These are phyloP conservation scores for Limnomonas spitsbergensis DNA, from an alignment of 139 green algal species.

Conservation along the genomic window DNA sequence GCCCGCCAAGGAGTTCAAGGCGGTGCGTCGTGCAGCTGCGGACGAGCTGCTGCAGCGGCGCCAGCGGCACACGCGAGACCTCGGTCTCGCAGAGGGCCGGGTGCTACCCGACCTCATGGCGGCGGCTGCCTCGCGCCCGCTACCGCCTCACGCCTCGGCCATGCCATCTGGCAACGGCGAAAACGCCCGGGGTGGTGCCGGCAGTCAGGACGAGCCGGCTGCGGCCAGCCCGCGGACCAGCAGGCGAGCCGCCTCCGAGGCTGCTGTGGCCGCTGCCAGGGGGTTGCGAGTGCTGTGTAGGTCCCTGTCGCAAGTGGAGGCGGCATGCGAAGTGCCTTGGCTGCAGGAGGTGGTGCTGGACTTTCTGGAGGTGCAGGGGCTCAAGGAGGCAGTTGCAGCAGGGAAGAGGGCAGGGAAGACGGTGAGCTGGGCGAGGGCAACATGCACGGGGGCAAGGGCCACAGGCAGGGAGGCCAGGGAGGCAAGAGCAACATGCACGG, in stretches of 20 bases:
- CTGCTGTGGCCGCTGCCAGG: not conserved
- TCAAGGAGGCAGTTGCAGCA: constrained; percentile 58
- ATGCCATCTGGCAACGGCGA: not conserved
- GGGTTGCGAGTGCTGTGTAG: constrained; percentile 71
- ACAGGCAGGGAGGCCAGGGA: no score
- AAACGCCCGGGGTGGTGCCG: no score
- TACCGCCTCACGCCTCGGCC: not conserved
- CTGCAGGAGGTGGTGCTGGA: constrained; percentile 78
- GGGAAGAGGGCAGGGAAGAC: not conserved
- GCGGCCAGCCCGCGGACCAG: no score
- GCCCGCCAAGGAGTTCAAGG: constrained; percentile 57
- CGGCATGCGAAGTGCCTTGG: constrained; percentile 60
- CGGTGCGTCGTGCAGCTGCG: constrained; percentile 57
- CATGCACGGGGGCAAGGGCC: no score
- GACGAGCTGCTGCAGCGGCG: constrained; percentile 43
- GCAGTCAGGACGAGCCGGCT: no score
- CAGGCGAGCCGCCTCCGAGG: not conserved
- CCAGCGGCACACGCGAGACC: constrained; percentile 1
- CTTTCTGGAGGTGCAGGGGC: constrained; percentile 78
- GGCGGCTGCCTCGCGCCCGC: not conserved
- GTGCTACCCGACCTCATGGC: constrained; percentile 48
- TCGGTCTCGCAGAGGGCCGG: constrained; percentile 25
- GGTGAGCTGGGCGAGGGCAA: not conserved
- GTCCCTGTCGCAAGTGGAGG: constrained; percentile 60
- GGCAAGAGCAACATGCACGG: no score